Base-by-base conservation (phyloP, 345 rosid genomes). In the Psidium friedrichsthalianum region DNA sequence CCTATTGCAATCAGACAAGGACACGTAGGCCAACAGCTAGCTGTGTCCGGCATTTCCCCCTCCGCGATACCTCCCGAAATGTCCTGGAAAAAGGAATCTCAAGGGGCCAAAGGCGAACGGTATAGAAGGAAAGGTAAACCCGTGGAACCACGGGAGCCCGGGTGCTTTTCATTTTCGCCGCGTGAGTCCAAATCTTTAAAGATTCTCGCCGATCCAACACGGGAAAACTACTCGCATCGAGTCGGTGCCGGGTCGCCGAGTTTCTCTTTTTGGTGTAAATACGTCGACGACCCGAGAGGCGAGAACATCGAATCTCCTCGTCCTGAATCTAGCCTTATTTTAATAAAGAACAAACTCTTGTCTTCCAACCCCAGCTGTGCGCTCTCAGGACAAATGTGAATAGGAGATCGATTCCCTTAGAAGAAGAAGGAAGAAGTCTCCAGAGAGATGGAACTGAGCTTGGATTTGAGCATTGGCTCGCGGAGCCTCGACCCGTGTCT, bases 371-470 rank as follows among this genome's bases (percentile, higher is more conserved):
- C 1, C 40, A 29, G 74, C 29, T 3, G 32, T 61, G 74, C 74
- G 74, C 32, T 49, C 74, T 32, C 36, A 6, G n/a, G 74, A 7
- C 42, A 61, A 27, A 61, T 61, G 74, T 14, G 11, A 32, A 69
- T 24, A 32, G 74, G 36, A 36, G 1, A 59, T n/a, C 74, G 74
- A 59, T 25, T 20, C 82, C 25, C 27, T 8, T 49, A 5, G 53
- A 12, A 25, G 53, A 81, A 0, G 82, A 11, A 69, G 21, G 27
- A 61, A 32, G 21, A 15, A 61, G 14, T 61, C 74, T 61, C 0
- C 21, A 14, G 51, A 22, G 82, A 59, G 9, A 94, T 96, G 98
- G 94, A 92, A 82, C 85, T 93, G 86, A 91, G 93, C 90, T 87
- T 96, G 88, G 93, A 36, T 36, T 36, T 96, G 86, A 88, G 92